Evolutionary conservation across 2,329 filamentous ascomycete genomes (phyloP).

Genomic region (Ophiostoma piceae): DNA sequence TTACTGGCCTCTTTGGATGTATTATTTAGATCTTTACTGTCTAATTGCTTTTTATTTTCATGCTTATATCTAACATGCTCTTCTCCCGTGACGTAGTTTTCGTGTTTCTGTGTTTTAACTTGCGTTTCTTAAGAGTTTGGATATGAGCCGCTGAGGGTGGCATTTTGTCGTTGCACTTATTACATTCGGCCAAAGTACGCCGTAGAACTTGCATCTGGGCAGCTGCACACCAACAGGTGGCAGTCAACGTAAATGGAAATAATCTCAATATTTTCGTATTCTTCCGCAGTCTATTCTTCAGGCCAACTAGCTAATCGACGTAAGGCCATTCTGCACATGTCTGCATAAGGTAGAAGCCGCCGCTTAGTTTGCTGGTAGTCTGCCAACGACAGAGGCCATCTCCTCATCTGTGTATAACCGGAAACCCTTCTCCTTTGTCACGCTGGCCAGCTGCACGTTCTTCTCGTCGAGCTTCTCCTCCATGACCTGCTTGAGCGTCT

Average conservation of each 20-base stretch:
- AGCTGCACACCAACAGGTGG: no score
- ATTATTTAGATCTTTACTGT: neutral
- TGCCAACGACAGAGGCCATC: conserved; percentile 87
- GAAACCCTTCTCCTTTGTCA: conserved; percentile 96
- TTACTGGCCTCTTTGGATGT: neutral
- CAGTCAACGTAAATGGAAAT: neutral
- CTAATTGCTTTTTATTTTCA: neutral
- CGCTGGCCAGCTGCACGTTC: conserved; percentile 96
- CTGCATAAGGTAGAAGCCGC: neutral
- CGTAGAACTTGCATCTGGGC: neutral
- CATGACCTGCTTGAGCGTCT: conserved; percentile 99
- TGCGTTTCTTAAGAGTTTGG: neutral
- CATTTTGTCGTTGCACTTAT: neutral
- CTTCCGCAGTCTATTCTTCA: neutral
- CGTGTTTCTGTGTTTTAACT: neutral
- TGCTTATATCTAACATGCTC: neutral
- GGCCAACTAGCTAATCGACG: neutral
- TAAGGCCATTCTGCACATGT: neutral
- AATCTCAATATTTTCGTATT: neutral
- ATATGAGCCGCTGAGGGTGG: neutral
- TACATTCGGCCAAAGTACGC: neutral
- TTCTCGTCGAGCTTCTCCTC: conserved; percentile 99
- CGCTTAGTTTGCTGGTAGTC: conserved; percentile 62
- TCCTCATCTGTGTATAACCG: conserved; percentile 97
- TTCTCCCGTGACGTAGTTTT: neutral